phyloP scores from a whole-genome alignment of 2,329 filamentous ascomycete species.

The Fusarium cyanostomum region DNA sequence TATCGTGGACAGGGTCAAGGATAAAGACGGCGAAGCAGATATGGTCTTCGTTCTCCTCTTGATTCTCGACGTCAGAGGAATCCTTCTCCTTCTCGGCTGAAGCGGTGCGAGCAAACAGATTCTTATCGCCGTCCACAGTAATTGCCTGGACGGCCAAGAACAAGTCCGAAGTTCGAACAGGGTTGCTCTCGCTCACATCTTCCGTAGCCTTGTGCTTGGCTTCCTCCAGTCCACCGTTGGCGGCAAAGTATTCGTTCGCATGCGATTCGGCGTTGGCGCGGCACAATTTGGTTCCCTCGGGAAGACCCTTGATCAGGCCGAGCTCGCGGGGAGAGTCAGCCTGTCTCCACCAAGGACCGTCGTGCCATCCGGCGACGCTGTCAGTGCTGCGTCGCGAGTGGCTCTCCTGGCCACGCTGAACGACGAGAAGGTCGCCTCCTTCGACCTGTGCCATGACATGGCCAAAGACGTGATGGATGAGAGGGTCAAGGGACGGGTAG shows the following conservation, averaged over 20 bases:
- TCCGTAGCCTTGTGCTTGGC: constrained; percentile 84
- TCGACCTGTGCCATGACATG: constrained; percentile 99
- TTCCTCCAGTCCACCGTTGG: constrained; percentile 80
- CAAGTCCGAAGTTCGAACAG: constrained; percentile 90
- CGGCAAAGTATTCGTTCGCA: constrained; percentile 82
- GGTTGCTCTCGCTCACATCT: constrained; percentile 83
- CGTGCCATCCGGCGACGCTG: constrained; percentile 78
- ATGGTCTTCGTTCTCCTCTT: constrained; percentile 66
- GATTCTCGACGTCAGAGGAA: constrained; percentile 60
- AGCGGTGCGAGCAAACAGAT: constrained; percentile 72
- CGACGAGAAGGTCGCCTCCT: constrained; percentile 91
- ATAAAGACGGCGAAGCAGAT: constrained; percentile 82
- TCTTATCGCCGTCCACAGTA: constrained; percentile 67
- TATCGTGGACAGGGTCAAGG: constrained; percentile 89
- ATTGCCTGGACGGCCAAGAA: constrained; percentile 96
- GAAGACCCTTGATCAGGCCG: constrained; percentile 79
- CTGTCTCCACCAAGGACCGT: constrained; percentile 96
- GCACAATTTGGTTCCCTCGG: constrained; percentile 90
- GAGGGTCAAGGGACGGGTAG: constrained; percentile 92
- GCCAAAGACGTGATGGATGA: constrained; percentile 91
- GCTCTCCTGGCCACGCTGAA: constrained; percentile 91
- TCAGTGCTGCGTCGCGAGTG: constrained; percentile 71
- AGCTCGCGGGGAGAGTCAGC: constrained; percentile 75
- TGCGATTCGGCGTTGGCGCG: constrained; percentile 90
- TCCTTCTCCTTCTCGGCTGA: constrained; percentile 65